These are phyloP conservation scores for Vicia sativa DNA, from an alignment of 306 rosid genomes.

Conservation along the genomic window DNA sequence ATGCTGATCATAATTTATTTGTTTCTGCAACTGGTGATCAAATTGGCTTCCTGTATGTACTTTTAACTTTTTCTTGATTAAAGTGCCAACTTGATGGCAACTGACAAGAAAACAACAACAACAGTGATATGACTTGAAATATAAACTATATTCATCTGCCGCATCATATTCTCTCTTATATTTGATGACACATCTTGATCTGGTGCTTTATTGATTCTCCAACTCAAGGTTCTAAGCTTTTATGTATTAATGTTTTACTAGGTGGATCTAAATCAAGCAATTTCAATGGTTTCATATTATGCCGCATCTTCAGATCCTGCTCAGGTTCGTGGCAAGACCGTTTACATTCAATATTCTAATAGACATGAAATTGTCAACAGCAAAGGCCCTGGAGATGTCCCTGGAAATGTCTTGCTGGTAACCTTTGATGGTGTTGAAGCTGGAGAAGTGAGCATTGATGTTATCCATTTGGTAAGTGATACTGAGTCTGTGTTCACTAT, in stretches of 20 bases:
- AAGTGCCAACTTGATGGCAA: neutral
- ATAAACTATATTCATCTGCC: neutral
- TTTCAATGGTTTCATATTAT: slow-evolving; percentile 75
- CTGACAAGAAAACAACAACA: neutral
- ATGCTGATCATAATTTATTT: slow-evolving; percentile 6
- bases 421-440: slow-evolving; percentile 82
- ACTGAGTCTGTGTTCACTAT: neutral
- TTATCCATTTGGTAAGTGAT: slow-evolving; percentile 73
- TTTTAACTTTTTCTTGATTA: neutral
- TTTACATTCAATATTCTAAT: slow-evolving; percentile 75
- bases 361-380: slow-evolving; percentile 76
- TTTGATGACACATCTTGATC: slow-evolving; percentile 15
- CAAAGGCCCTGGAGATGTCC: slow-evolving; percentile 72
- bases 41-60: slow-evolving; percentile 2
- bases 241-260: slow-evolving; percentile 13
- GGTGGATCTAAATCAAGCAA: slow-evolving; percentile 71
- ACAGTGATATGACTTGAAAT: neutral
- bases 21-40: slow-evolving; percentile 15
- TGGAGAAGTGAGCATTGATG: slow-evolving; percentile 80
- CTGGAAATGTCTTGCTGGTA: slow-evolving; percentile 78
- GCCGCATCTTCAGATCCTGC: slow-evolving; percentile 83
- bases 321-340: slow-evolving; percentile 74
- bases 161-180: slow-evolving; percentile 16
- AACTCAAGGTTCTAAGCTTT: slow-evolving; percentile 4
- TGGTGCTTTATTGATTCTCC: slow-evolving; percentile 11